Evolutionary conservation across 2,329 filamentous ascomycete genomes (phyloP).

Genomic region (Trichoderma afroharzianum): DNA sequence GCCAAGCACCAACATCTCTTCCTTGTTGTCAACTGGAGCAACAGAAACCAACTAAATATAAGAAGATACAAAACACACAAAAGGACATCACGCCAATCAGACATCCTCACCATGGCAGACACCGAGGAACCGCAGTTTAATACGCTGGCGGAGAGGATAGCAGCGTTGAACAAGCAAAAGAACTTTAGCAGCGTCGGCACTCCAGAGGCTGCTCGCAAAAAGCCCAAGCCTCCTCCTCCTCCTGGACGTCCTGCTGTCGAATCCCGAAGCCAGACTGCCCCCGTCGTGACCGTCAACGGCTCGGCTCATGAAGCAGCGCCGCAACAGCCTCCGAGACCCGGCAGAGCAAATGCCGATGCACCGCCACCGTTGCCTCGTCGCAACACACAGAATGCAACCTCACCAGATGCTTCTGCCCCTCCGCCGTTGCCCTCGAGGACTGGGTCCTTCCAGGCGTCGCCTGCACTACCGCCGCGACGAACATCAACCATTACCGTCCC

Average conservation of each 20-base stretch:
- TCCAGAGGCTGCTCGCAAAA: slow-evolving; percentile 40
- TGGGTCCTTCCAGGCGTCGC: slow-evolving; percentile 34
- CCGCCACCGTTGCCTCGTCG: slow-evolving; percentile 37
- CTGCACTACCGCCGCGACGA: slow-evolving; percentile 49
- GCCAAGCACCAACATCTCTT: neutral
- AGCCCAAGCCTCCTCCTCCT: slow-evolving; percentile 33
- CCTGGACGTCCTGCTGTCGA: slow-evolving; percentile 37
- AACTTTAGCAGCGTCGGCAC: slow-evolving; percentile 43
- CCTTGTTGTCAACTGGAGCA: neutral
- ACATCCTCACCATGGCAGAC: slow-evolving; percentile 50
- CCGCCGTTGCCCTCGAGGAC: slow-evolving; percentile 35
- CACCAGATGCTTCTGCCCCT: slow-evolving; percentile 19
- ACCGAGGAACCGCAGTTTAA: slow-evolving; percentile 59
- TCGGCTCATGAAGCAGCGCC: slow-evolving; percentile 32
- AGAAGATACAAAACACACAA: neutral
- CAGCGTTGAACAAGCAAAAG: slow-evolving; percentile 60
- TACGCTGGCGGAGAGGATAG: slow-evolving; percentile 59
- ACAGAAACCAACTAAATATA: neutral
- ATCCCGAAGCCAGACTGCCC: slow-evolving; percentile 34
- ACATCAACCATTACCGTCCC: slow-evolving; percentile 40
- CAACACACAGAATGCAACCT: slow-evolving; percentile 23
- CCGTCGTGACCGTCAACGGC: slow-evolving; percentile 28
- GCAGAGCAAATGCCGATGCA: slow-evolving; percentile 21
- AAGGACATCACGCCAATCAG: neutral
- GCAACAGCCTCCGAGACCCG: slow-evolving; percentile 37